Evolutionary conservation across 106 monocot species (phyloP), one percentile per base, ranked within the genome.

Genomic region (Acorus gramineus): DNA sequence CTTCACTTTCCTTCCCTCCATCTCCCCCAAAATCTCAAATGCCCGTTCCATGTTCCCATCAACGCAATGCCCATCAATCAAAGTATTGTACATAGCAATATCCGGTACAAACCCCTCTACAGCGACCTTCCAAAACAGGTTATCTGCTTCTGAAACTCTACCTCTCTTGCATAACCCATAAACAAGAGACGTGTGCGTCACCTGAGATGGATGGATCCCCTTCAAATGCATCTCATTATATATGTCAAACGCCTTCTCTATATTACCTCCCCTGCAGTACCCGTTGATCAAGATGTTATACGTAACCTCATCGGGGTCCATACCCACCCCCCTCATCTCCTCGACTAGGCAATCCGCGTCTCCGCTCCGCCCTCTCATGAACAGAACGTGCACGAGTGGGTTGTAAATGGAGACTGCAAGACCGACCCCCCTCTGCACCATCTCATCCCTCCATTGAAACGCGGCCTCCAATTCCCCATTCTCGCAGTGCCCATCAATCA

Each of bases 401-500:
- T 28, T 28, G 28, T 28, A 28, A 28, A 28, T 28, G 28, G 28
- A 28, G 28, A 28, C 28, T 28, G 28, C 28, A 28, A 28, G 28
- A 28, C 28, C 28, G 28, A 95, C 56, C 9, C 76, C 71, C 66
- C 68, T 73, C 3, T 49, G 52, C 11, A 62, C 50, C 94, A 95
- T 95, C 60, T 87, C 79, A 1, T 84, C 77, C 12, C 86, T 80
- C 55, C 82, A 12, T 2, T 78, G 65, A 55, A 95, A 82, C 12
- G 90, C 86, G 66, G 78, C 84, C 63, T 78, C 72, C 8, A 80
- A 68, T 68, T 82, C 69, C 11, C 86, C 89, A 13, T 71, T 73
- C 48, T 80, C 81, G 46, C 77, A 86, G 49, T 84, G 76, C 44
- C 90, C 94, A 74, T 95, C 90, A 52, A 95, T 86, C 61, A 90